These are phyloP conservation scores for Aspergillus terreus DNA, from an alignment of 2,329 filamentous ascomycete species.

Conservation along the genomic window DNA sequence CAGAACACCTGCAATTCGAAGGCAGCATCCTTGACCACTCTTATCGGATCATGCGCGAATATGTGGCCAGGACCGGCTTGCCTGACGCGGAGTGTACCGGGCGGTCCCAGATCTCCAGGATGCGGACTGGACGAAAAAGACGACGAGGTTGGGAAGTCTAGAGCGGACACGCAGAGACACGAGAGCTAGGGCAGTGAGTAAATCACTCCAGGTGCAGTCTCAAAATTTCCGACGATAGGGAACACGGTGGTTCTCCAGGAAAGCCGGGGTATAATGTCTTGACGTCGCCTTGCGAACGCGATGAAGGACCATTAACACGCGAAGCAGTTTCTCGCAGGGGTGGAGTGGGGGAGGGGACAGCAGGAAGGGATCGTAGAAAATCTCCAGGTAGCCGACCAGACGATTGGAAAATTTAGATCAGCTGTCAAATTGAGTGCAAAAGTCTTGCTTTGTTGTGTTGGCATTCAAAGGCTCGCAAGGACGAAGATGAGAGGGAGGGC, in stretches of 20 bases:
- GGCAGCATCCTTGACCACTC: constrained; percentile 39
- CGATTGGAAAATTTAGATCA: background rate
- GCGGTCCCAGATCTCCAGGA: constrained; percentile 1
- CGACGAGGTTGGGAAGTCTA: background rate
- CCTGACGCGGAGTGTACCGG: constrained; percentile 13
- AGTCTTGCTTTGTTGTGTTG: background rate
- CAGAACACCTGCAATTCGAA: constrained; percentile 27
- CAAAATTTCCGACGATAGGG: too few relatives aligned
- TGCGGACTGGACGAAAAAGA: background rate
- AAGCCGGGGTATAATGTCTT: background rate
- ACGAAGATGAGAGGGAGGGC: background rate
- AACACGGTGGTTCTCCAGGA: too few relatives aligned
- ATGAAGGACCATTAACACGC: constrained; percentile 2
- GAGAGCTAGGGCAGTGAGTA: background rate
- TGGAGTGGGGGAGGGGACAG: constrained; percentile 1
- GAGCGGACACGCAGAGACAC: background rate
- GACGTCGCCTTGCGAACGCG: constrained; percentile 4
- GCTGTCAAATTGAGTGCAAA: background rate
- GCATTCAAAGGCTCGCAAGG: background rate
- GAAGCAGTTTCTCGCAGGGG: constrained; percentile 1
- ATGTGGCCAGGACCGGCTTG: constrained; percentile 17
- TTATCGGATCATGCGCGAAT: constrained; percentile 17
- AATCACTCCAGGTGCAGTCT: too few relatives aligned
- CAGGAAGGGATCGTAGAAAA: background rate
- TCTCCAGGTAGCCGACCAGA: background rate